Base-by-base conservation (phyloP, 176 grass and related monocot genomes). In the Zizania latifolia region DNA sequence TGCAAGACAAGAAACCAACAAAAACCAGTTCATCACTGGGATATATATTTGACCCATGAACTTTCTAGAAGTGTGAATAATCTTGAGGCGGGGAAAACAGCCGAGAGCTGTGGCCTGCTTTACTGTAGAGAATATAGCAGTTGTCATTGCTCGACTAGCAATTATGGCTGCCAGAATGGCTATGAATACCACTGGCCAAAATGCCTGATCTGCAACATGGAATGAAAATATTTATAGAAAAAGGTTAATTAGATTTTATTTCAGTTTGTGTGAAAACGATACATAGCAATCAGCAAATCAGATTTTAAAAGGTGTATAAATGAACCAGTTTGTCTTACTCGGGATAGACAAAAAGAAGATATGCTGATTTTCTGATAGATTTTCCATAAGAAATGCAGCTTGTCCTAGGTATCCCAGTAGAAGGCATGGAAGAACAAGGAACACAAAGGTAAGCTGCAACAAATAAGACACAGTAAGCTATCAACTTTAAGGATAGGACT, bases 41-140 rank as follows among this genome's bases (percentile, higher is more conserved):
- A 98, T 98, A 74, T 98, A 98, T 86, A 98, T 98, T 81, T 98
- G 95, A 41, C 95, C 95, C 89, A 94, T 90, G 81, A 98, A 94
- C 80, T 87, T 92, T 63, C 91, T 83, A 65, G 95, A 98, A 28
- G 95, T 98, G 78, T 98, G 95, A 74, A 98, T 88, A 79, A 98
- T 98, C 84, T 98, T 98, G 56, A 98, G 89, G 63, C 95, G 88
- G 40, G 95, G 91, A 75, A 98, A 94, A 74, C 95, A 98, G 45
- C 92, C 90, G 72, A 98, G 86, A 86, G 91, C 91, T 86, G 70
- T 92, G 74, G 95, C 92, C 73, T 98, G 91, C 78, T 98, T 98
- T 83, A 98, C 82, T 35, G 86, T 94, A 65, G 91, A 98, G 64
- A 98, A 98, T 68, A 89, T 94, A 46, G 95, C 95, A 45, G 91